phyloP scores from a whole-genome alignment of 2,329 filamentous ascomycete genomes.

The Claviceps digitariae region DNA sequence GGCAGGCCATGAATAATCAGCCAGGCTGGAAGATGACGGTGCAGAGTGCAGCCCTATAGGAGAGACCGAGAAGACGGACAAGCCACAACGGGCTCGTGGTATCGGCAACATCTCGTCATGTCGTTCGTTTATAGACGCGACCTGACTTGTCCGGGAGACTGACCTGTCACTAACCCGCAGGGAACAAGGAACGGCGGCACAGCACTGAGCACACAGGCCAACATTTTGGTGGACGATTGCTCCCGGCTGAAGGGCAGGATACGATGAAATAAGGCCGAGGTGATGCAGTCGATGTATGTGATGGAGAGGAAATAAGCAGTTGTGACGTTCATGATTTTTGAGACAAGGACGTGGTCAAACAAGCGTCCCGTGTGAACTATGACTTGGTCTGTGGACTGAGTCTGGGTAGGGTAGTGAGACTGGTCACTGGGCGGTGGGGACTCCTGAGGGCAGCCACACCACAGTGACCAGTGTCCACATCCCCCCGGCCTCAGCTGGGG shows the following conservation, averaged over 20 bases:
- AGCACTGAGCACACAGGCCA: background rate
- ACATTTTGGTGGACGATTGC: background rate
- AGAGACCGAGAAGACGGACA: background rate
- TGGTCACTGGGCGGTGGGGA: too few relatives aligned
- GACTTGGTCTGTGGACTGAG: background rate
- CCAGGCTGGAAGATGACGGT: background rate
- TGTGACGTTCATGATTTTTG: too few relatives aligned
- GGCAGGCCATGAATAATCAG: background rate
- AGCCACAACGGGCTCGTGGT: background rate
- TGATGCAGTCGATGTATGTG: background rate
- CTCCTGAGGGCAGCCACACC: too few relatives aligned
- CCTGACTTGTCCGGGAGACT: slow-evolving; percentile 1
- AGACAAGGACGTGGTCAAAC: background rate
- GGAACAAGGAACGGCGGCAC: background rate
- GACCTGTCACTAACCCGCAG: background rate
- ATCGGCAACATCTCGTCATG: background rate
- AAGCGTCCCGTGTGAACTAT: background rate
- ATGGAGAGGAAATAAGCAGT: background rate
- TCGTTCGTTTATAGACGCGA: background rate
- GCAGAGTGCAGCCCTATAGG: background rate
- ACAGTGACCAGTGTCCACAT: too few relatives aligned
- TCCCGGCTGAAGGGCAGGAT: background rate
- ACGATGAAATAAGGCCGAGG: background rate
- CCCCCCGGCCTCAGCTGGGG: background rate
- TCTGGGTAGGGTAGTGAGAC: too few relatives aligned